Evolutionary conservation across 257 asterid species (phyloP), one percentile per base, ranked within the genome.

Genomic region (Avicennia marina): DNA sequence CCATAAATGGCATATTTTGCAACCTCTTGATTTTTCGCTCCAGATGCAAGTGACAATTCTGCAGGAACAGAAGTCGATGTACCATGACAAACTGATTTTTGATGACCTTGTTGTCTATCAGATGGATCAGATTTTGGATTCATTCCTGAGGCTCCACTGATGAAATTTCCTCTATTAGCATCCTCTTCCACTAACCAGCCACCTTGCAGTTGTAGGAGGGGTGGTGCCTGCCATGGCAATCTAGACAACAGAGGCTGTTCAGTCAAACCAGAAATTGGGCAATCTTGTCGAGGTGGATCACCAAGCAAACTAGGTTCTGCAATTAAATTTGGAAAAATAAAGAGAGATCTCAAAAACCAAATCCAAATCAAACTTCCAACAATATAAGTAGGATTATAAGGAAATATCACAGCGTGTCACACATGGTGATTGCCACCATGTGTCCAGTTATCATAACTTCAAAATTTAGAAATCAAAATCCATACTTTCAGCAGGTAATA

Each of bases 301-400:
- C 95, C 95, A 57, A 80, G 94, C 73, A 86, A 69, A 70, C 90
- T 84, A 60, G 95, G 96, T 74, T 86, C 97, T 86, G 81, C 68
- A 67, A 44, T 68, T 48, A 22, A 62, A 66, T 54, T 47, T 26
- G 43, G 56, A 17, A 46, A 20, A 61, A 32, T 26, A 26, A 27
- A 50, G 13, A 21, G 17, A 13, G 3, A 40, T 16, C 33, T 42
- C 20, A 11, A 34, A 31, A 61, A 51, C 47, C 43, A 60, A 55
- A 60, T 55, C 9, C 34, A 43, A 11, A 25, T 26, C 26, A 68
- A 59, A 48, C 16, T 17, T 57, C 31, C 47, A 26, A 67, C 29
- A 43, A 53, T 48, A 45, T 36, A 51, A 50, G n/a, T n/a, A n/a
- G n/a, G n/a, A n/a, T n/a, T n/a, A n/a, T n/a, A n/a, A n/a, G n/a